Evolutionary conservation across 2,329 filamentous ascomycete species (phyloP).

Genomic region (Alternaria metachromatica): DNA sequence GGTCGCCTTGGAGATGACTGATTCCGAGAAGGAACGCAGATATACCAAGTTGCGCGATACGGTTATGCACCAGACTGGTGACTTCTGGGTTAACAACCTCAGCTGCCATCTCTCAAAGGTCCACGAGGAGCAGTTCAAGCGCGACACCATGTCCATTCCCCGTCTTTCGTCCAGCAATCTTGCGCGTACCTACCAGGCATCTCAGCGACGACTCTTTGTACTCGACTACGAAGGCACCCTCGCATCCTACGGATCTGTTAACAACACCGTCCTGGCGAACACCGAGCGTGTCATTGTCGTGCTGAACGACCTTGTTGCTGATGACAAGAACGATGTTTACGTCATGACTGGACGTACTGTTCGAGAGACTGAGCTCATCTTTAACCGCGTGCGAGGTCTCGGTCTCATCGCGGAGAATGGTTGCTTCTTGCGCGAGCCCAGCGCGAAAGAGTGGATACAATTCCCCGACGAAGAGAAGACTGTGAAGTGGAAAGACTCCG

Average conservation of each 20-base stretch:
- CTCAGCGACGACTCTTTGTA: conserved; percentile 78
- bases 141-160: conserved; percentile 85
- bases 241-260: conserved; percentile 83
- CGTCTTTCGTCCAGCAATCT: conserved; percentile 75
- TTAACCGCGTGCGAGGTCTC: conserved; percentile 80
- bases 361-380: conserved; percentile 85
- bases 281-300: conserved; percentile 85
- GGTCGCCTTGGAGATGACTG: conserved; percentile 78
- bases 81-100: conserved; percentile 84
- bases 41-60: conserved; percentile 77
- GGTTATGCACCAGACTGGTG: conserved; percentile 82
- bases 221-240: conserved; percentile 94
- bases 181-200: conserved; percentile 68
- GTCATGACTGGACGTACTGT: conserved; percentile 91
- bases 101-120: conserved; percentile 73
- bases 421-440: conserved; percentile 80
- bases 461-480: conserved; percentile 77
- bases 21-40: conserved; percentile 73
- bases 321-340: conserved; percentile 84
- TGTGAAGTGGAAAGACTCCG: conserved; percentile 80
- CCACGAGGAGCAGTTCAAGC: conserved; percentile 82
- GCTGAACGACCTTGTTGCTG: conserved; percentile 79
- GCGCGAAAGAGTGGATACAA: conserved; percentile 72
- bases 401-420: conserved; percentile 95
- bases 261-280: conserved; percentile 83